These are phyloP conservation scores for Ambrosia trifida DNA, from an alignment of 129 eudicot species.

Conservation along the genomic window DNA sequence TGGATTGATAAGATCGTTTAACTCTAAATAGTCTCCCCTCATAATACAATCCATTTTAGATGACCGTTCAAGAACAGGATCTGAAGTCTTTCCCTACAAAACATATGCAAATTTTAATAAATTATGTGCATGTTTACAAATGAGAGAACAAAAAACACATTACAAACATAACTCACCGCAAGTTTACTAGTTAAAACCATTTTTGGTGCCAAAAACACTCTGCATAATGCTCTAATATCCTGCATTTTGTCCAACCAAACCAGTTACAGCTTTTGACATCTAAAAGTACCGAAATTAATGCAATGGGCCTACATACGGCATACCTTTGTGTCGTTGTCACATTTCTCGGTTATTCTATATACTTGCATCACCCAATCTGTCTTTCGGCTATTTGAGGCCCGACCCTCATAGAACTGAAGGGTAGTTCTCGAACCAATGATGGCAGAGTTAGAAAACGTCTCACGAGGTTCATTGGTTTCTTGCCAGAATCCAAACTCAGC, in stretches of 20 bases:
- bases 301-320: background rate
- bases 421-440: slow-evolving; percentile 71
- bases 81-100: slow-evolving; percentile 27
- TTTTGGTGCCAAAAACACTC: slow-evolving; percentile 43
- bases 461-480: slow-evolving; percentile 44
- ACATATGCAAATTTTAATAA: background rate
- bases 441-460: slow-evolving; percentile 46
- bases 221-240: slow-evolving; percentile 56
- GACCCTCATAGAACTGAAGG: slow-evolving; percentile 51
- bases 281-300: background rate
- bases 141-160: background rate
- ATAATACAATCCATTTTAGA: slow-evolving; percentile 40
- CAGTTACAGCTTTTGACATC: background rate
- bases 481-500: slow-evolving; percentile 58
- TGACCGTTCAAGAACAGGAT: slow-evolving; percentile 19
- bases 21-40: slow-evolving; percentile 61
- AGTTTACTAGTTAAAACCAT: slow-evolving; percentile 5
- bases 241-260: slow-evolving; percentile 49
- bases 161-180: slow-evolving; percentile 34
- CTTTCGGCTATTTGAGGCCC: slow-evolving; percentile 33
- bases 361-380: slow-evolving; percentile 82
- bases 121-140: background rate
- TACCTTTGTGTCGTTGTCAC: slow-evolving; percentile 40
- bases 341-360: slow-evolving; percentile 47
- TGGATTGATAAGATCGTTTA: slow-evolving; percentile 60